Base-by-base conservation (phyloP, 306 rosid genomes). In the Urtica urens region DNA sequence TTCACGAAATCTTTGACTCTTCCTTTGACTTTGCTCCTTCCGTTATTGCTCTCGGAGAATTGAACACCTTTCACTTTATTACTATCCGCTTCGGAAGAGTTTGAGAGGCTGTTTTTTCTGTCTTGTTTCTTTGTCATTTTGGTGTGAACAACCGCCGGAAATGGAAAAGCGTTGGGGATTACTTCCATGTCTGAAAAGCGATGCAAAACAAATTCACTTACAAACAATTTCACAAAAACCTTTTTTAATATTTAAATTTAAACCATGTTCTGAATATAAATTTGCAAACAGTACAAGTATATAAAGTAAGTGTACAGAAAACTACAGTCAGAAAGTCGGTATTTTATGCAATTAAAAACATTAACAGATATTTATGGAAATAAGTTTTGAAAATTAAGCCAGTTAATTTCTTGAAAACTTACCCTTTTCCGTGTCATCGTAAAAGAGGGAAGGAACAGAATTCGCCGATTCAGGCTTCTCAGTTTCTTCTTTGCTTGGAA, bases 1-100 rank as follows among this genome's bases (percentile, higher is more conserved):
- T 75, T 82, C 38, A 80, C 86, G 23, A 92, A 82, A 33, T 82
- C 99, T 57, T 70, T 77, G 43, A 92, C 90, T 57, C 65, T 82
- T 53, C 93, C 95, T 58, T 63, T 73, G 15, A 38, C 81, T 51
- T 38, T 62, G 60, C 65, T 70, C 62, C 75, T 73, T 30, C 74
- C 81, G 45, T n/a, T n/a, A n/a, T 46, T 39, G 45, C 69, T 71
- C 44, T 64, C 79, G 22, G 84, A 64, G 70, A 67, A 68, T 48
- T 37, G 75, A 30, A 47, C 53, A 58, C 46, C 55, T 54, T 63
- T 38, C 46, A 68, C 54, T 60, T 68, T 70, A n/a, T n/a, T n/a
- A n/a, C n/a, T n/a, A 49, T 68, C 65, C 46, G 33, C 60, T 35
- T 60, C 75, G 29, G 64, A 50, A 64, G 55, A 74, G 42, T 40